Conservation (phyloP, 805 yeast species). For the Pichia scutulata region DNA sequence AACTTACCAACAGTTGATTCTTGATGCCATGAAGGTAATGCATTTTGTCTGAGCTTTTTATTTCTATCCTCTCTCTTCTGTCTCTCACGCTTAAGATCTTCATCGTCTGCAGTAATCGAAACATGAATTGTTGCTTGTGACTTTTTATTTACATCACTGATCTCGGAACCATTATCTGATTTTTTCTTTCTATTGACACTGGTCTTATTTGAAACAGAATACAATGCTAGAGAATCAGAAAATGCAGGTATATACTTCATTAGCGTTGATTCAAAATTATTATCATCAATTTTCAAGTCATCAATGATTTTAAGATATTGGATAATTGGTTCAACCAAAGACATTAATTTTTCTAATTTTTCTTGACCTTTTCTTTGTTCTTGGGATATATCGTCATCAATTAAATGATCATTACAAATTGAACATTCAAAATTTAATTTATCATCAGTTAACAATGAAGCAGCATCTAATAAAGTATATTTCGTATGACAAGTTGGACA, state of each 20-base stretch:
- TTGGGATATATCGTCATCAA: slow-evolving; percentile 84
- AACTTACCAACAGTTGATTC: slow-evolving; percentile 79
- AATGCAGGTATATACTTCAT: slow-evolving; percentile 81
- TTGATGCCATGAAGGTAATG: slow-evolving; percentile 94
- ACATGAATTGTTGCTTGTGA: slow-evolving; percentile 86
- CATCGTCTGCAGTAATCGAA: slow-evolving; percentile 82
- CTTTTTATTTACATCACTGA: slow-evolving; percentile 29
- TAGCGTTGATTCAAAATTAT: slow-evolving; percentile 80
- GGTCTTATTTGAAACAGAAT: slow-evolving; percentile 46
- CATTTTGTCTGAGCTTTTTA: slow-evolving; percentile 77
- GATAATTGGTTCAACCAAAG: slow-evolving; percentile 82
- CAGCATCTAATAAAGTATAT: slow-evolving; percentile 81
- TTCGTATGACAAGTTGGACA: slow-evolving; percentile 81
- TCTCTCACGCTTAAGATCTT: slow-evolving; percentile 54
- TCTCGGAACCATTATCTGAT: slow-evolving; percentile 21
- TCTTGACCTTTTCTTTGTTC: slow-evolving; percentile 78
- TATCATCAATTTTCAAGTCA: slow-evolving; percentile 73
- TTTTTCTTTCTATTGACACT: slow-evolving; percentile 18
- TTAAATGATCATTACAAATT: slow-evolving; percentile 65
- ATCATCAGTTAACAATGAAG: slow-evolving; percentile 72
- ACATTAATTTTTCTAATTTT: slow-evolving; percentile 75
- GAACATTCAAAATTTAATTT: slow-evolving; percentile 77
- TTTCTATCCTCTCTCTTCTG: slow-evolving; percentile 60
- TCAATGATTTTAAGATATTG: slow-evolving; percentile 75
- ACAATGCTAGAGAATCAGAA: slow-evolving; percentile 59